Base-by-base conservation (phyloP, 179 eudicot genomes). In the Carnegiea gigantea region DNA sequence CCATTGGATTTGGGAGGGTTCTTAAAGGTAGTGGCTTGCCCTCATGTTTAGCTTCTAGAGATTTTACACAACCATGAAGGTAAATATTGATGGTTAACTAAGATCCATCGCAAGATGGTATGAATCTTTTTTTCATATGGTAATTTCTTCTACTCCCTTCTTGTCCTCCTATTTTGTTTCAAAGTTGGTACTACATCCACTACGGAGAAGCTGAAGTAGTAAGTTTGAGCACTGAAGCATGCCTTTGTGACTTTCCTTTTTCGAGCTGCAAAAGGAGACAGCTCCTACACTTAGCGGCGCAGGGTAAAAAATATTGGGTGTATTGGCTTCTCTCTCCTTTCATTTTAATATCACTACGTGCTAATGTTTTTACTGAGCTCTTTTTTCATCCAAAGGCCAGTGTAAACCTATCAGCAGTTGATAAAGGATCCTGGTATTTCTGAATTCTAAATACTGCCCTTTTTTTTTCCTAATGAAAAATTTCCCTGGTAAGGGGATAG, bases 401-500 rank as follows among this genome's bases (percentile, higher is more conserved):
- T 87, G 83, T 85, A 90, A 91, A 88, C 79, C 84, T 88, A 78
- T 89, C 97, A 83, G 93, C 92, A 57, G 88, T 91, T 88, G 88
- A 84, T 90, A 86, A 91, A 91, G 89, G 89, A 88, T 87, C 88
- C 93, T 88, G 98, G 98, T 96, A 94, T 89, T 89, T 89, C 83
- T 83, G 84, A 84, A 82, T 81, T 87, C 87, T 84, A 85, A 79
- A 82, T 83, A 76, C 85, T 87, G 73, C 76, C 54, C 82, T 78
- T 79, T 83, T 64, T 80, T 36, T 36, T 70, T 17, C 73, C 46
- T 33, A 70, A 46, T 82, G 78, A 33, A 73, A 87, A 88, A 71
- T 72, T 70, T 85, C 97, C 97, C 95, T 91, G 99, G 99, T 97
- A 94, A 95, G 99, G 97, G 95, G 93, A 90, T 90, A 88, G 87